phyloP scores from a whole-genome alignment of 805 yeast species.

The Candida boidinii region DNA sequence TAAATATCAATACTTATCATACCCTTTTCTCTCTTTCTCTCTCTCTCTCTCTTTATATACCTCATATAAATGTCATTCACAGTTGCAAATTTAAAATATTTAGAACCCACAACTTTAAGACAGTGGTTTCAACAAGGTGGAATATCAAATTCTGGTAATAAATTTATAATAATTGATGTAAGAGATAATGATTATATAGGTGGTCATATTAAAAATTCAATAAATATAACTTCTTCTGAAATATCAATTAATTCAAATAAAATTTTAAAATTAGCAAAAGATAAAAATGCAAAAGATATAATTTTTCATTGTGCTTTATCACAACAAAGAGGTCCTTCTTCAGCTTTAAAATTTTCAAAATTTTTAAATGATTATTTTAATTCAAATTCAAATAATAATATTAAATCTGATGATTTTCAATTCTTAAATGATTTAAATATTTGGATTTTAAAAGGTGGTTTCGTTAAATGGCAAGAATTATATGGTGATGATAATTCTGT shows the following conservation, averaged over 20 bases:
- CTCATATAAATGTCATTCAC: no score
- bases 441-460: conserved; percentile 79
- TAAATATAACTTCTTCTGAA: conserved; percentile 45
- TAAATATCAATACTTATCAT: no score
- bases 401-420: conserved; percentile 14
- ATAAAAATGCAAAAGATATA: conserved; percentile 34
- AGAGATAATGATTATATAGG: conserved; percentile 80
- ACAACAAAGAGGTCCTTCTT: conserved; percentile 86
- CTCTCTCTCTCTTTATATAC: no score
- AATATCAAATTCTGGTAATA: conserved; percentile 28
- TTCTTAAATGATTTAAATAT: conserved; percentile 33
- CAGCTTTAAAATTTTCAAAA: conserved; percentile 58
- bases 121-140: conserved; percentile 35
- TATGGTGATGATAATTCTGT: conserved; percentile 61
- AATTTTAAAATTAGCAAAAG: conserved; percentile 26
- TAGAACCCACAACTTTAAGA: conserved; percentile 36
- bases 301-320: conserved; percentile 89
- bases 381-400: conserved; percentile 9
- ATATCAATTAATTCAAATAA: conserved; percentile 32
- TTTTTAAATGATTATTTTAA: conserved; percentile 27
- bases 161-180: conserved; percentile 65
- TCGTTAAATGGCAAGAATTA: conserved; percentile 68
- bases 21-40: no score
- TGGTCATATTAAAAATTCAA: conserved; percentile 52
- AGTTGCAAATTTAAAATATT: conserved; percentile 35